Base-by-base conservation (phyloP, 2,329 filamentous ascomycete genomes). In the Monilinia aucupariae region DNA sequence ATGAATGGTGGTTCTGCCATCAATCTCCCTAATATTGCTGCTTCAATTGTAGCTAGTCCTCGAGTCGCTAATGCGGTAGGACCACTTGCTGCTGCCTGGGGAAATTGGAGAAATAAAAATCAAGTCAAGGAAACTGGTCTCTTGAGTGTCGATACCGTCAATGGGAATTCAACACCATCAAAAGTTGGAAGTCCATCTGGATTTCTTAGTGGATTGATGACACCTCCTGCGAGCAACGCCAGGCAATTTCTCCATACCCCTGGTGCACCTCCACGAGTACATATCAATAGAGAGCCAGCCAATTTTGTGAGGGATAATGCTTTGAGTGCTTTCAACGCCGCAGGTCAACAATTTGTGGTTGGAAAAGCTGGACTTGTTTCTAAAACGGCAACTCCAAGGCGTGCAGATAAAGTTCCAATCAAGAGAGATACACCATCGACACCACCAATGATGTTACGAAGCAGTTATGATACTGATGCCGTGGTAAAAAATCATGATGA, bases 21-120 rank as follows among this genome's bases (percentile, higher is more conserved):
- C 65, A 84, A 81, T 61, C 80, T 94, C 69, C 89, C 90, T 5
- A 90, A 89, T 48, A 83, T 96, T 49, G 88, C 91, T 1, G 88
- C 88, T 53, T 84, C 90, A 39, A 86, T 92, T 53, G 60, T 34
- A 20, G 52, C 60, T 25, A 89, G 91, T 2, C 93, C 92, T 4
- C 87, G 91, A 39, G 88, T 96, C 15, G 91, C 90, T 7, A 88
- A 96, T 73, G 89, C 88, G 4, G 88, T 96, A 30, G 91, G 84
- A 1, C 85, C 85, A 30, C 75, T 87, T 45, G 84, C 91, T n/a
- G 91, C 92, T n/a, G 93, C 92, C n/a, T 96, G 92, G 85, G 92
- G 91, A 53, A 96, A 88, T 75, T 97, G 93, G 93, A 87, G 92
- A 59, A 53, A 53, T 9, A 93, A 89, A 74, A 66, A 68, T 5